A percentile compares a stretch with the other conserved stretches of the same genome.
These are phyloP conservation scores for Bothriochloa decipiens DNA, from an alignment of 176 grass and related monocot species.

Conservation along the genomic window DNA sequence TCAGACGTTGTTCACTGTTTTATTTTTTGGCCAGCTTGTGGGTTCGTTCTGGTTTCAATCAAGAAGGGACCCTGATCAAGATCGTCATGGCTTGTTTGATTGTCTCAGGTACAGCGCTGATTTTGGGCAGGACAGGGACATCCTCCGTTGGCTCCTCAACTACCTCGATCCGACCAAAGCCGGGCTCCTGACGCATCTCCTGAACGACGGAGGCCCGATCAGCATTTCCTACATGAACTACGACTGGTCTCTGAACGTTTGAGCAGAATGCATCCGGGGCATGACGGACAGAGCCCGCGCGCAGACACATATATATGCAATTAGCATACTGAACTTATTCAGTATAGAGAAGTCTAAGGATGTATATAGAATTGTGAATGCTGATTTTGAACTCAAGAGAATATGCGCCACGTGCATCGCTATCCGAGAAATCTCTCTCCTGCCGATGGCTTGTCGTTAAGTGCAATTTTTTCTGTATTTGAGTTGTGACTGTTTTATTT, in stretches of 20 bases:
- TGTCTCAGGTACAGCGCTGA: conserved; percentile 78
- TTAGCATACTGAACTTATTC: neutral
- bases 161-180: conserved; percentile 90
- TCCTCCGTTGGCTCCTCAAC: conserved; percentile 84
- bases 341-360: conserved; percentile 1
- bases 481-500: too few species aligned
- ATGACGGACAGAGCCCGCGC: too few species aligned
- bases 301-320: neutral
- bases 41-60: neutral
- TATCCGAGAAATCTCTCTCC: neutral
- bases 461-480: too few species aligned
- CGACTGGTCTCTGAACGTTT: conserved; percentile 79
- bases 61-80: neutral
- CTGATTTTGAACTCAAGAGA: neutral
- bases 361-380: conserved; percentile 44
- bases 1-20: neutral
- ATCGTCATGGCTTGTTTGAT: neutral
- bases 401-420: neutral
- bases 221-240: conserved; percentile 78
- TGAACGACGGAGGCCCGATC: conserved; percentile 71
- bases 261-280: neutral
- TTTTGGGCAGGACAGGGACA: conserved; percentile 90
- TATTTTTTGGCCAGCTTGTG: neutral
- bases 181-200: conserved; percentile 86
- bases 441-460: too few species aligned